Conservation (phyloP, 129 eudicot species). For the Scalesia atractyloides region DNA sequence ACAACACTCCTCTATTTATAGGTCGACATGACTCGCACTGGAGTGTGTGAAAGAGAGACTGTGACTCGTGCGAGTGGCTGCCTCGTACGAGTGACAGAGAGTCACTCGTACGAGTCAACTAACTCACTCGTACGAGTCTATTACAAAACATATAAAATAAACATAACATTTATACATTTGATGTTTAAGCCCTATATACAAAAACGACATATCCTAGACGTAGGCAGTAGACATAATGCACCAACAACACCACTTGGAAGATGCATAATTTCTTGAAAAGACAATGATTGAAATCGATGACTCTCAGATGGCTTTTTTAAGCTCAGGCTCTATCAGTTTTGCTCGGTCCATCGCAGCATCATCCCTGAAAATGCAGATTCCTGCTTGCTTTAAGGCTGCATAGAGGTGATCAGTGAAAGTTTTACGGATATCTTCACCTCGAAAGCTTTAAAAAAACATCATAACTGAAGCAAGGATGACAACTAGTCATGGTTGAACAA, state of each 20-base stretch:
- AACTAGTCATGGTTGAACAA: background rate
- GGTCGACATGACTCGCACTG: no score
- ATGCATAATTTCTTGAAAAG: conserved; percentile 18
- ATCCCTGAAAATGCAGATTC: conserved; percentile 18
- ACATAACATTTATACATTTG: no score
- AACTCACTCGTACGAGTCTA: no score
- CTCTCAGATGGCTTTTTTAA: conserved; percentile 23
- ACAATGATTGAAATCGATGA: conserved; percentile 20
- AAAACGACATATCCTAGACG: no score
- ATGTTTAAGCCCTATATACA: conserved; percentile 23
- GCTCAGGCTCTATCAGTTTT: conserved; percentile 15
- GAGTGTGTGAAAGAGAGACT: no score
- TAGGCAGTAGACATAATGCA: no score
- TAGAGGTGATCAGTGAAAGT: conserved; percentile 25
- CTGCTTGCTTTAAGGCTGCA: conserved; percentile 17
- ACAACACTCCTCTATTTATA: no score
- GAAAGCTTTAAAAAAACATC: conserved; percentile 25
- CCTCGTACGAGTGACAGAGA: no score
- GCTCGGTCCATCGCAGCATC: conserved; percentile 25
- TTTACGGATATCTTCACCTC: conserved; percentile 20
- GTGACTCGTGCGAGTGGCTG: no score
- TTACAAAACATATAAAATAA: no score
- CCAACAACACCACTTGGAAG: conserved; percentile 21
- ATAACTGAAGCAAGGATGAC: conserved; percentile 1
- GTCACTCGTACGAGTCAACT: no score